Conservation (phyloP, 371 early-diverging fungal species). For the Capillidium heterosporum region DNA sequence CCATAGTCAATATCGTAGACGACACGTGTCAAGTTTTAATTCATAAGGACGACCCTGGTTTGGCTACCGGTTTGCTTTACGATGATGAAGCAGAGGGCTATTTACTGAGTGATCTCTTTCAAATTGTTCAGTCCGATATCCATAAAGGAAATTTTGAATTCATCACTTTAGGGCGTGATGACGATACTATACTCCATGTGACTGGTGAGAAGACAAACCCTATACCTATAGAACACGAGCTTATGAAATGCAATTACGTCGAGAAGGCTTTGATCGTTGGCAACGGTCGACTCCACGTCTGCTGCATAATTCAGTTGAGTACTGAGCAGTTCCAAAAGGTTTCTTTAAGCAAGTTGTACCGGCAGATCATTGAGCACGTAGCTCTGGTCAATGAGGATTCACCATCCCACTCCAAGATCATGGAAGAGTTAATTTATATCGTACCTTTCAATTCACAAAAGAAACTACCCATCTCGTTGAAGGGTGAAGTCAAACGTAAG, state of each 20-base stretch:
- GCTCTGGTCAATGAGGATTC: slow-evolving; percentile 14
- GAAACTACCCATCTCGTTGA: slow-evolving; percentile 14
- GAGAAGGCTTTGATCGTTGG: not conserved
- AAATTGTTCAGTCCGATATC: not conserved
- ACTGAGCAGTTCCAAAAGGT: not conserved
- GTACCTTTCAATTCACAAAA: slow-evolving; percentile 11
- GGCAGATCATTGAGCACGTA: slow-evolving; percentile 4
- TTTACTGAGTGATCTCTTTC: not conserved
- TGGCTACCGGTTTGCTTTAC: not conserved
- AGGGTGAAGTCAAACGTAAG: slow-evolving; percentile 9
- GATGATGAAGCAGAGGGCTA: not conserved
- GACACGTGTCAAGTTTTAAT: not conserved
- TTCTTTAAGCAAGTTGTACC: not conserved
- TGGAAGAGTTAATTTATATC: slow-evolving; percentile 19
- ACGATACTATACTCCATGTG: slow-evolving; percentile 2
- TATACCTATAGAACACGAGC: not conserved
- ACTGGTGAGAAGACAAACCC: slow-evolving; percentile 5
- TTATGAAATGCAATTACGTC: not conserved
- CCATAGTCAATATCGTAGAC: too few species aligned
- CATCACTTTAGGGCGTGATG: not conserved
- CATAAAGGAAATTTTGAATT: not conserved
- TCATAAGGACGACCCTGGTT: not conserved
- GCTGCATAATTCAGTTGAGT: not conserved
- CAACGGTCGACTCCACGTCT: not conserved
- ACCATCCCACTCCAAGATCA: slow-evolving; percentile 15